phyloP scores from a whole-genome alignment of 441 rosid genomes.

The Euphorbia celastroides region DNA sequence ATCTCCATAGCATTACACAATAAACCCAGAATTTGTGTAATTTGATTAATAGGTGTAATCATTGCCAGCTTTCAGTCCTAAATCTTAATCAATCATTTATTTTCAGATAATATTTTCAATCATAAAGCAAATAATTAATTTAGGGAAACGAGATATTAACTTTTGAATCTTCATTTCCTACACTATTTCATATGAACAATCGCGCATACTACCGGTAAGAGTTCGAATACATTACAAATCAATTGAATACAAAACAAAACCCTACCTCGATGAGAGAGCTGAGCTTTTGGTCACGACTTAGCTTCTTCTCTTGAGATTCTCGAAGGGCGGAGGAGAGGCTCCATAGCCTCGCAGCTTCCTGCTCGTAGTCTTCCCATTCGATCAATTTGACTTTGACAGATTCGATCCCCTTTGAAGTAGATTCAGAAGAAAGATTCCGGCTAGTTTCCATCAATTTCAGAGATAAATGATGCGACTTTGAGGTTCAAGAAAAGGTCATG shows the following conservation, averaged over 20 bases:
- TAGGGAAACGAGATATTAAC: not conserved
- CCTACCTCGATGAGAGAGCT: constrained; percentile 70
- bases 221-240: not conserved
- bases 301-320: constrained; percentile 61
- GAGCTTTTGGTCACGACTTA: constrained; percentile 46
- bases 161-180: not conserved
- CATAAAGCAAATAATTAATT: not conserved
- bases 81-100: not conserved
- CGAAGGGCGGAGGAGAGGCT: constrained; percentile 76
- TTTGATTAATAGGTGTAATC: not conserved
- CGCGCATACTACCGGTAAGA: not conserved
- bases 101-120: not conserved
- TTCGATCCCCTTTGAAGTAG: constrained; percentile 23
- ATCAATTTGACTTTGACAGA: constrained; percentile 40
- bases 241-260: not conserved
- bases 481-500: constrained; percentile 36
- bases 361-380: constrained; percentile 93
- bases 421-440: constrained; percentile 23
- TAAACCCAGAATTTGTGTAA: not conserved
- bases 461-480: constrained; percentile 21
- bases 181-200: not conserved
- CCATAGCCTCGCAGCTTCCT: constrained; percentile 71
- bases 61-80: not conserved
- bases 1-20: no score
- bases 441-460: constrained; percentile 48